phyloP scores from a whole-genome alignment of 2,329 filamentous ascomycete genomes.

The Fonsecaea erecta region DNA sequence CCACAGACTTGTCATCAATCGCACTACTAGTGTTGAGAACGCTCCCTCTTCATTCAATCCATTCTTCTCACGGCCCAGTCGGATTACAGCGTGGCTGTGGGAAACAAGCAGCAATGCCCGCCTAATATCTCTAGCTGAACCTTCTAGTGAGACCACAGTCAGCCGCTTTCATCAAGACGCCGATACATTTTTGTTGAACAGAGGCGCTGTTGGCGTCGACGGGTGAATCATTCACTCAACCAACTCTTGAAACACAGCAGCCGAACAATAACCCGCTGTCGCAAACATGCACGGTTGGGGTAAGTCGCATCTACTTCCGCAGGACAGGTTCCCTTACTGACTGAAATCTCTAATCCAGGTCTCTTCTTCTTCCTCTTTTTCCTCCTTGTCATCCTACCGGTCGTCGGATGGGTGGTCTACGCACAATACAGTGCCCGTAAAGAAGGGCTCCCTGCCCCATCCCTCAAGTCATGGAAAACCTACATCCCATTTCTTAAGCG shows the following conservation, averaged over 20 bases:
- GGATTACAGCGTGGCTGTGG: background rate
- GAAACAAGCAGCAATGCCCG: background rate
- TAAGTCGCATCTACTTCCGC: constrained; percentile 15
- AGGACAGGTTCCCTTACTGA: background rate
- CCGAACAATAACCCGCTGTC: background rate
- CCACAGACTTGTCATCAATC: background rate
- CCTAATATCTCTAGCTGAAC: background rate
- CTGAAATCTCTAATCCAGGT: constrained; percentile 45
- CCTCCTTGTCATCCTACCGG: constrained; percentile 62
- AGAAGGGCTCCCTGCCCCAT: constrained; percentile 72
- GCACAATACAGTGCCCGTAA: constrained; percentile 73
- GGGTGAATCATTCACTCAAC: background rate
- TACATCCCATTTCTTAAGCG: constrained; percentile 72
- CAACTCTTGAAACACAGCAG: background rate
- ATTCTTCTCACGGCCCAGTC: background rate
- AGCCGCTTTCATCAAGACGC: background rate
- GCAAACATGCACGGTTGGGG: constrained; percentile 33
- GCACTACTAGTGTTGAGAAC: background rate
- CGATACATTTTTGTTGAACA: background rate
- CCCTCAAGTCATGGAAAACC: constrained; percentile 47
- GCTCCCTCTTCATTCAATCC: background rate
- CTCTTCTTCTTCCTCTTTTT: constrained; percentile 75
- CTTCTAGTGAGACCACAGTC: background rate
- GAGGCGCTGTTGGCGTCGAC: background rate
- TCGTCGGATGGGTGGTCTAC: constrained; percentile 70